Conservation (phyloP, 257 asterid species). For the Schizonepeta tenuifolia region DNA sequence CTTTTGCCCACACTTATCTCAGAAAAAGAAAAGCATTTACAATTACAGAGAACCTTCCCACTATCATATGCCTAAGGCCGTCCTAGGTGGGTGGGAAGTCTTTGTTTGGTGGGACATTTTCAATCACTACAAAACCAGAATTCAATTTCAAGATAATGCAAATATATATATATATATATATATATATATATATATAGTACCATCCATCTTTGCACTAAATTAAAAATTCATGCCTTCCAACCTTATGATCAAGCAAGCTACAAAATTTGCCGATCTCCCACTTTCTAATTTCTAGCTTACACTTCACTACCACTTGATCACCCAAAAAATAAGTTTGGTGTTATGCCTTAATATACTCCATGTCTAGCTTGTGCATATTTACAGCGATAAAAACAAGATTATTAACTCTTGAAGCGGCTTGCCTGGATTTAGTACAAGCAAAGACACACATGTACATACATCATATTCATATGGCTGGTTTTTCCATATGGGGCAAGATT, state of each 20-base stretch:
- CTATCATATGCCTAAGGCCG: slow-evolving; percentile 36
- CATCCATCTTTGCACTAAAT: too few relatives aligned
- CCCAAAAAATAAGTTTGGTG: not conserved
- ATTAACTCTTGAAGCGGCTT: not conserved
- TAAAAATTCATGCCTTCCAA: not conserved
- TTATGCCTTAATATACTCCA: too few relatives aligned
- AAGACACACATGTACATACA: slow-evolving; percentile 23
- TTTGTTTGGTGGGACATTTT: slow-evolving; percentile 43
- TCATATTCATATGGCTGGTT: slow-evolving; percentile 22
- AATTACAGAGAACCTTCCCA: slow-evolving; percentile 53
- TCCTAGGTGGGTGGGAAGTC: slow-evolving; percentile 45
- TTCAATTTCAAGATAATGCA: slow-evolving; percentile 27
- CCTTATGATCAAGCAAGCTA: not conserved
- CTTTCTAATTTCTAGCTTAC: not conserved
- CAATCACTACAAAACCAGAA: slow-evolving; percentile 4
- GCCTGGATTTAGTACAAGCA: not conserved
- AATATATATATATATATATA: not conserved
- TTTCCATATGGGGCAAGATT: slow-evolving; percentile 11
- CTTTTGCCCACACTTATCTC: slow-evolving; percentile 41
- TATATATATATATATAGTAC: not conserved
- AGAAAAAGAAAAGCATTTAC: slow-evolving; percentile 27
- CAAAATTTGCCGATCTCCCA: not conserved
- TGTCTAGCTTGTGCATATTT: slow-evolving; percentile 18
- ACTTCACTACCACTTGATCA: not conserved
- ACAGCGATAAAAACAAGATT: not conserved